Conservation (phyloP, 345 rosid genomes). For the Euphorbia tirucalli region DNA sequence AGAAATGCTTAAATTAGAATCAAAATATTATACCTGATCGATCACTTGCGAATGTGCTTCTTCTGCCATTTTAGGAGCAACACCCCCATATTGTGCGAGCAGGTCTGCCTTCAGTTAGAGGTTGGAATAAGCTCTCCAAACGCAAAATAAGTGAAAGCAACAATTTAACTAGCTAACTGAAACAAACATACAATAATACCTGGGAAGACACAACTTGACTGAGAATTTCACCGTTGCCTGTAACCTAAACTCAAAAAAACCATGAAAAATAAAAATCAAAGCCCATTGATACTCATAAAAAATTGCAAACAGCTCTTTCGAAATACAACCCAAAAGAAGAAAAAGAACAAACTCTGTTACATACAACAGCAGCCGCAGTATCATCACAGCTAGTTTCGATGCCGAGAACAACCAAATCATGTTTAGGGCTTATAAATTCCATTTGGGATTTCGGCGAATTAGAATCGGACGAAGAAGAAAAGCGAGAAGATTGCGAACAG, state of each 20-base stretch:
- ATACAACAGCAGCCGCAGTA: slow-evolving; percentile 93
- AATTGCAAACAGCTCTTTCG: neutral
- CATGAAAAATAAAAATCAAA: neutral
- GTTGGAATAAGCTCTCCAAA: slow-evolving; percentile 15
- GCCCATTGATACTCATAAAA: slow-evolving; percentile 4
- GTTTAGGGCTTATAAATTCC: slow-evolving; percentile 17
- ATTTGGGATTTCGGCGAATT: slow-evolving; percentile 12
- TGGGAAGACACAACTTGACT: slow-evolving; percentile 95
- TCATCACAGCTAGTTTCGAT: slow-evolving; percentile 97
- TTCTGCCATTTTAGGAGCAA: slow-evolving; percentile 94
- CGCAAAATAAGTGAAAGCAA: neutral
- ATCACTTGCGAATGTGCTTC: slow-evolving; percentile 82
- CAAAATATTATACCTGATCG: slow-evolving; percentile 51
- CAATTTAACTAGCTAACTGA: neutral
- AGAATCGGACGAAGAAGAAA: slow-evolving; percentile 20
- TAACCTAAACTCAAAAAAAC: slow-evolving; percentile 47
- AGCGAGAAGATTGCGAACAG: slow-evolving; percentile 17
- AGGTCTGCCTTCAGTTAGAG: slow-evolving; percentile 63
- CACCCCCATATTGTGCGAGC: slow-evolving; percentile 87
- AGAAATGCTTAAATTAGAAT: neutral
- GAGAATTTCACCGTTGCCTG: slow-evolving; percentile 77
- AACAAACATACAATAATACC: slow-evolving; percentile 38
- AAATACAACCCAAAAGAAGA: neutral
- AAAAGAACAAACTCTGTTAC: slow-evolving; percentile 9
- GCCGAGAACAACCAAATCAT: slow-evolving; percentile 76